These are phyloP conservation scores for Eucalyptus cloeziana DNA, from an alignment of 345 rosid genomes.

Conservation along the genomic window DNA sequence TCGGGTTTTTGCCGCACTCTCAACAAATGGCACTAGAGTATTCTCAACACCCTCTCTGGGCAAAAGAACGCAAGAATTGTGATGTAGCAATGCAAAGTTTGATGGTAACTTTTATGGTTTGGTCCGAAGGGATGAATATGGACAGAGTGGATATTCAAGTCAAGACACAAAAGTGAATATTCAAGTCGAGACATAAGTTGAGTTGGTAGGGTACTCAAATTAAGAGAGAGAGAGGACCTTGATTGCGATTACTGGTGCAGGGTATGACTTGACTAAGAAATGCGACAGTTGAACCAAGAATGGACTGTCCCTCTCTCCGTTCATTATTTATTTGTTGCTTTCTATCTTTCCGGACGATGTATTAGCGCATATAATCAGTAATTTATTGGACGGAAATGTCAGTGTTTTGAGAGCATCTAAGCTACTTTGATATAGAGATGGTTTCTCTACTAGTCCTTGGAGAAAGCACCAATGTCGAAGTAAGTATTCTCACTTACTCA, in stretches of 20 bases:
- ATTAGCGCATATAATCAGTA: too few species aligned
- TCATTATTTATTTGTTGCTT: not conserved
- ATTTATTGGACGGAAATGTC: too few species aligned
- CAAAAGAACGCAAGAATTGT: accelerated
- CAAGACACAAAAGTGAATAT: not conserved
- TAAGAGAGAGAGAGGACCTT: not conserved
- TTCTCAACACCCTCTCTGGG: not conserved
- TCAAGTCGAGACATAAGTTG: too few species aligned
- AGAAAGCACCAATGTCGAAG: not conserved
- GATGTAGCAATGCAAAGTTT: not conserved
- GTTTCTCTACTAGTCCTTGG: not conserved
- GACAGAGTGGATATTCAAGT: not conserved
- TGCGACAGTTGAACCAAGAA: too few species aligned
- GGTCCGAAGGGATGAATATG: not conserved
- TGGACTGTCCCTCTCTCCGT: not conserved
- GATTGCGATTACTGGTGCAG: accelerated
- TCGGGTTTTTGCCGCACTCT: not conserved
- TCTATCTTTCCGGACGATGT: accelerated
- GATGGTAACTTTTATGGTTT: not conserved
- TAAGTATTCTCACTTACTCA: not conserved
- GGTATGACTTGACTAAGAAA: not conserved
- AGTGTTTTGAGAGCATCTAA: too few species aligned
- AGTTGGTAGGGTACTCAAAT: not conserved
- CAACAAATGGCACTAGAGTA: not conserved
- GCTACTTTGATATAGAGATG: not conserved